Evolutionary conservation across 192 early-diverging fungal species (phyloP).

Genomic region (Diversispora epigaea): DNA sequence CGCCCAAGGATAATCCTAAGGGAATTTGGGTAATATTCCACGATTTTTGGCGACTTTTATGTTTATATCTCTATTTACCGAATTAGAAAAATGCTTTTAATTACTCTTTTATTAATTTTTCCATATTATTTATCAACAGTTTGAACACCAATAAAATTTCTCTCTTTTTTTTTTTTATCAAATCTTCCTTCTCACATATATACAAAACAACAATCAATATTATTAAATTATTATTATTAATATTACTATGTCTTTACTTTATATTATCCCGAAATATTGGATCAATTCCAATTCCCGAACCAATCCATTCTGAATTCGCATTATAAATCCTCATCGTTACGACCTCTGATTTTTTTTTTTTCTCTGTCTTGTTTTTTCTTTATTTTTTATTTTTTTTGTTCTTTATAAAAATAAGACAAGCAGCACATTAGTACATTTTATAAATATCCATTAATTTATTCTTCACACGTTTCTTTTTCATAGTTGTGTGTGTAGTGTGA

Average conservation of each 20-base stretch:
- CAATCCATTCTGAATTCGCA: not conserved
- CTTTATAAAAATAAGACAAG: not conserved
- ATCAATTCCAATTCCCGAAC: constrained; percentile 14
- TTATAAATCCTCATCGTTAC: constrained; percentile 15
- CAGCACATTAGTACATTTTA: not conserved
- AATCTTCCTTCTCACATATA: not conserved
- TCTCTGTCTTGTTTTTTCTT: constrained; percentile 8
- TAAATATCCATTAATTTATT: not conserved
- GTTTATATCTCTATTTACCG: not conserved
- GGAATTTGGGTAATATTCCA: not conserved
- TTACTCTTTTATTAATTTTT: not conserved
- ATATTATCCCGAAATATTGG: constrained; percentile 9
- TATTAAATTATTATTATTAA: too few relatives aligned
- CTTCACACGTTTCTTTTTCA: not conserved
- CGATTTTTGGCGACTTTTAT: not conserved
- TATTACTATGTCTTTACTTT: not conserved
- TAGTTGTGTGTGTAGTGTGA: not conserved
- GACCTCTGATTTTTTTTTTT: constrained; percentile 7
- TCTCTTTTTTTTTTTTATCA: not conserved
- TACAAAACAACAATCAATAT: too few relatives aligned
- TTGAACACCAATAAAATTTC: not conserved
- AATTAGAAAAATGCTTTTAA: too few relatives aligned
- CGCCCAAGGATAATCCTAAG: not conserved
- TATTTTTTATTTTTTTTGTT: not conserved
- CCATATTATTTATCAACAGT: not conserved